Evolutionary conservation across 75 land plant genomes (phyloP).

Genomic region (Pinus taeda): DNA sequence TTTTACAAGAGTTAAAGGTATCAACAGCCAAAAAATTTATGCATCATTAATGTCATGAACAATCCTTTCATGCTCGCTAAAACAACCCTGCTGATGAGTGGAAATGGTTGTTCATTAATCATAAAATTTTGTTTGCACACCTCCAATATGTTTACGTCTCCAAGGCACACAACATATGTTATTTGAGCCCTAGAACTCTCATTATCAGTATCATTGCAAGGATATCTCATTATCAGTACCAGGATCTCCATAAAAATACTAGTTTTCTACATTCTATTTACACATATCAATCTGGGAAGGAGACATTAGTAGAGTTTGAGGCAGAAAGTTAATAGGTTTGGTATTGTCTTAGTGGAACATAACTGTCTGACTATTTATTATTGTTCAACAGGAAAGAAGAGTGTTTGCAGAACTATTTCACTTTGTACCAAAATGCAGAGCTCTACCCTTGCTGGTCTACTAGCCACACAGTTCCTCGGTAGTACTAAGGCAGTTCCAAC

Average conservation of each 20-base stretch:
- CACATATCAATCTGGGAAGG: neutral
- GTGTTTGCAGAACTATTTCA: constrained; percentile 71
- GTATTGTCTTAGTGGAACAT: neutral
- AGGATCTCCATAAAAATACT: too few relatives aligned
- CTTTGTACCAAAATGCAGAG: constrained; percentile 99
- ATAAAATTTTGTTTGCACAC: too few relatives aligned
- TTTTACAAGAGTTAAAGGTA: too few relatives aligned
- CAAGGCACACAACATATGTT: too few relatives aligned
- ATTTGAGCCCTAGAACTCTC: too few relatives aligned
- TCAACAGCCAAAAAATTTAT: too few relatives aligned
- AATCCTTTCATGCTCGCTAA: too few relatives aligned
- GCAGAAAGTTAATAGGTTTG: neutral
- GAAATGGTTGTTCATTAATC: too few relatives aligned
- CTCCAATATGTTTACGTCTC: too few relatives aligned
- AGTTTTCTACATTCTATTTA: too few relatives aligned
- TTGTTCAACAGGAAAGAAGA: constrained; percentile 66
- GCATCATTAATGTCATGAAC: too few relatives aligned
- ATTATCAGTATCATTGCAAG: constrained; percentile 29
- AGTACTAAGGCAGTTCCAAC: constrained; percentile 92
- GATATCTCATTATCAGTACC: neutral
- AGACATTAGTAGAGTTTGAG: neutral
- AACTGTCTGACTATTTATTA: neutral
- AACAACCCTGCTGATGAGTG: too few relatives aligned
- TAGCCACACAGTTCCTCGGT: constrained; percentile 94
- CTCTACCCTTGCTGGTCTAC: constrained; percentile 92